A percentile compares a stretch with the other conserved stretches of the same genome.
These are phyloP conservation scores for Neckera pumila DNA, from an alignment of 225 moss, liverwort and hornwort species.

Conservation along the genomic window DNA sequence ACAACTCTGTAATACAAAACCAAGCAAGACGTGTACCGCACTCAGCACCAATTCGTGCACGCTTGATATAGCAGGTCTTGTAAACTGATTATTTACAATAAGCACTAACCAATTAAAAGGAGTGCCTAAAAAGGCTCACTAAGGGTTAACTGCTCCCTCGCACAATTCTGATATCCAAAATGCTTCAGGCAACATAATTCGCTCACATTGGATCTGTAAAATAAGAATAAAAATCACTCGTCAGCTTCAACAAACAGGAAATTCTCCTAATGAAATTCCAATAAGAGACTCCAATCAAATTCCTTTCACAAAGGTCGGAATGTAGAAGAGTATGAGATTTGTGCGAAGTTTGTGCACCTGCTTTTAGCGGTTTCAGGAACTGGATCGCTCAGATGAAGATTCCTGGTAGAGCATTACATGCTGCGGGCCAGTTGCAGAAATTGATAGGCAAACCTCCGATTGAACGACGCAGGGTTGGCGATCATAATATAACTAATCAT, in stretches of 20 bases:
- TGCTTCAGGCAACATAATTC: not conserved
- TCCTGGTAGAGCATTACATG: not conserved
- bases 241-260: not conserved
- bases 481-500: not conserved
- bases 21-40: no score
- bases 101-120: not conserved
- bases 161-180: not conserved
- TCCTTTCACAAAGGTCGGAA: not conserved
- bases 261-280: not conserved
- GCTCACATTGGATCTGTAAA: slow-evolving; percentile 3
- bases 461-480: not conserved
- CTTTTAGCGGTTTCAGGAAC: not conserved
- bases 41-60: not conserved
- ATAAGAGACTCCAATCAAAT: not conserved
- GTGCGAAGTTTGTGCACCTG: not conserved
- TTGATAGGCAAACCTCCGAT: not conserved
- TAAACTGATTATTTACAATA: not conserved
- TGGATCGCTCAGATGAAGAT: not conserved
- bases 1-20: no score
- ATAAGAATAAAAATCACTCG: not conserved
- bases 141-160: not conserved
- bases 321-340: not conserved
- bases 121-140: not conserved
- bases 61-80: not conserved
- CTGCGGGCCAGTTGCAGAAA: not conserved